Percentiles rank a stretch among this genome's conserved stretches.
These are phyloP conservation scores for Sclerotinia subarctica DNA, from an alignment of 2,329 filamentous ascomycete species.

Conservation along the genomic window DNA sequence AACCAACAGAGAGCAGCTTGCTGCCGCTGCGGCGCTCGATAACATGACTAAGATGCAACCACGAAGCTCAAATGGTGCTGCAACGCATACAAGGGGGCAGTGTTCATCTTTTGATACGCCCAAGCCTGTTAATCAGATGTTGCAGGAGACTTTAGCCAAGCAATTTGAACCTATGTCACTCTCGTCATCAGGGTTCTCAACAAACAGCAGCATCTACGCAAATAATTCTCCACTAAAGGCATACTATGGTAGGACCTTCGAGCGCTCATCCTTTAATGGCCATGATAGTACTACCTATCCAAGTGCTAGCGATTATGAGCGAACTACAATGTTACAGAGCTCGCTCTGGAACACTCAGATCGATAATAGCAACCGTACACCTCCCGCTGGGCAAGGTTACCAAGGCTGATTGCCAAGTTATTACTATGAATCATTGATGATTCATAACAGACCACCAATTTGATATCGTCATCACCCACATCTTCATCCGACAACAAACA, in stretches of 20 bases:
- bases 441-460: not conserved
- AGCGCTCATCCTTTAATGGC: slow-evolving; percentile 23
- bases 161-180: slow-evolving; percentile 27
- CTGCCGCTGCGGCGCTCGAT: slow-evolving; percentile 32
- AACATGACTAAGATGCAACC: slow-evolving; percentile 27
- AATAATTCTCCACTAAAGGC: slow-evolving; percentile 40
- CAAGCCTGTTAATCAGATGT: slow-evolving; percentile 27
- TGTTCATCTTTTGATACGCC: slow-evolving; percentile 21
- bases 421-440: not conserved
- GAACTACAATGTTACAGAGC: slow-evolving; percentile 35
- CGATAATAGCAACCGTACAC: slow-evolving; percentile 41
- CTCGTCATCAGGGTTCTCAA: slow-evolving; percentile 44
- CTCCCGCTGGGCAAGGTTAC: slow-evolving; percentile 46
- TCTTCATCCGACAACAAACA: slow-evolving; percentile 24
- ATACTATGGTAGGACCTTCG: slow-evolving; percentile 17
- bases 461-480: not conserved
- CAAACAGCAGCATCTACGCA: slow-evolving; percentile 50
- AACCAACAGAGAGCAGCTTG: slow-evolving; percentile 28
- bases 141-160: slow-evolving; percentile 31
- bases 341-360: slow-evolving; percentile 34
- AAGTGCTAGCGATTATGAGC: slow-evolving; percentile 33
- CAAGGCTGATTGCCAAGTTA: not conserved
- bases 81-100: slow-evolving; percentile 11
- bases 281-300: slow-evolving; percentile 31
- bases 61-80: slow-evolving; percentile 24